Base-by-base conservation (phyloP, 2,329 filamentous ascomycete species). In the Trichoderma atrobrunneum region DNA sequence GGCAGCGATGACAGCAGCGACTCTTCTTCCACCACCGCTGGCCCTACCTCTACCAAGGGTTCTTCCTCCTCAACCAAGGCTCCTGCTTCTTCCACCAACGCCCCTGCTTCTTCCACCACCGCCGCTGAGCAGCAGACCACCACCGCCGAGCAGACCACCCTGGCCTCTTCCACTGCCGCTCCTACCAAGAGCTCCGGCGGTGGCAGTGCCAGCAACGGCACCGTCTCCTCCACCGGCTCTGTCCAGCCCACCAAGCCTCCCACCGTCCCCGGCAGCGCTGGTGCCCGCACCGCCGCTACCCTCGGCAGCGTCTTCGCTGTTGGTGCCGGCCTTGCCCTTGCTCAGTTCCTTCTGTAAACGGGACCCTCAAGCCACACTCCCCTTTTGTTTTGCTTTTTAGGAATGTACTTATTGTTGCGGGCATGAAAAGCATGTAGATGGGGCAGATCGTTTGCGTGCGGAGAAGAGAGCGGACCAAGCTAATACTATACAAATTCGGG, bases 401-500 rank as follows among this genome's bases (percentile, higher is more conserved):
- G 74, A 71, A 73, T 78, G 74, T 77, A 78, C 75, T 72, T 73
- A 74, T 76, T 74, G 69, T 75, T 68, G 62, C 71, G 75, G 73
- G 74, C 73, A 73, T 72, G 70, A 73, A 73, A 74, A 74, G 73
- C 76, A 77, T 78, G 76, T 78, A 78, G 74, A 73, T 73, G 73
- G 57, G 66, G 57, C 67, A 16, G 48, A 43, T 39, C 18, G 59
- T 70, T 66, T 66, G 72, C 76, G 74, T 72, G 72, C 34, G 74
- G 65, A 68, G 65, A 72, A 66, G 73, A 76, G 75, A 78, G 78
- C 78, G 77, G 75, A 74, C 74, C 76, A 76, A 75, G 66, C 72
- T 80, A 79, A 79, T 79, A 77, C 63, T 73, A 75, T 76, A 79
- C 73, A 75, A 67, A 73, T 78, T 78, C 77, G 75, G 78, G 75